These are phyloP conservation scores for Babesia bovis DNA, from an alignment of 169 alveolate species.

Conservation along the genomic window DNA sequence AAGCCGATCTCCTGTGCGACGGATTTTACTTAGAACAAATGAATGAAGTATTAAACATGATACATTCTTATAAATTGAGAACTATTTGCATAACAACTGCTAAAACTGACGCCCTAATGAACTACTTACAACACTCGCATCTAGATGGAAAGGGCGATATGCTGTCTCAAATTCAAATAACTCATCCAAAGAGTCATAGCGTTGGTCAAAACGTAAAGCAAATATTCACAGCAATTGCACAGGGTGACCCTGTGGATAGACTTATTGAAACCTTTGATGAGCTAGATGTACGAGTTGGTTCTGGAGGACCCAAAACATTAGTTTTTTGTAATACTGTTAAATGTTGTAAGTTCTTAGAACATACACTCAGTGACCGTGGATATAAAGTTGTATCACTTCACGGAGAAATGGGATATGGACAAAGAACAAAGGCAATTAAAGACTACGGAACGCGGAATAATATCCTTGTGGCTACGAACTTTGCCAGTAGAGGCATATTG, in stretches of 20 bases:
- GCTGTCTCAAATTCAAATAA: conserved; percentile 7
- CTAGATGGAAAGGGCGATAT: conserved; percentile 12
- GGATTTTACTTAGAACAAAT: conserved; percentile 53
- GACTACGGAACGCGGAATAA: conserved; percentile 8
- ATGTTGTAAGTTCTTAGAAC: conserved; percentile 56
- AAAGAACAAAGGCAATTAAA: conserved; percentile 38
- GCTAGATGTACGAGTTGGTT: conserved; percentile 3
- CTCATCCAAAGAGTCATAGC: conserved; percentile 23
- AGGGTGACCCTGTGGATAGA: conserved; percentile 44
- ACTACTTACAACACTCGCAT: conserved; percentile 32
- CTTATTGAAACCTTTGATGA: conserved; percentile 49
- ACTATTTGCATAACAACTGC: conserved; percentile 35
- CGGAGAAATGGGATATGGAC: conserved; percentile 66
- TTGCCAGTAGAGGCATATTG: conserved; percentile 34
- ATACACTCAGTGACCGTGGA: conserved; percentile 53
- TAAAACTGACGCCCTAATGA: conserved; percentile 37
- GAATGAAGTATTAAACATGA: conserved; percentile 40
- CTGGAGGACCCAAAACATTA: conserved; percentile 21
- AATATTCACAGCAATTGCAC: conserved; percentile 40
- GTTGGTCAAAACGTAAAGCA: conserved; percentile 24
- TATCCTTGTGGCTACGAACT: conserved; percentile 56
- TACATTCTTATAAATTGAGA: conserved; percentile 12
- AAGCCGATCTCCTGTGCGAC: conserved; percentile 57
- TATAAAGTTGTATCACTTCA: conserved; percentile 29
- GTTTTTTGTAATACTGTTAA: conserved; percentile 58